These are phyloP conservation scores for Carnegiea gigantea DNA, from an alignment of 179 eudicot genomes.

Conservation along the genomic window DNA sequence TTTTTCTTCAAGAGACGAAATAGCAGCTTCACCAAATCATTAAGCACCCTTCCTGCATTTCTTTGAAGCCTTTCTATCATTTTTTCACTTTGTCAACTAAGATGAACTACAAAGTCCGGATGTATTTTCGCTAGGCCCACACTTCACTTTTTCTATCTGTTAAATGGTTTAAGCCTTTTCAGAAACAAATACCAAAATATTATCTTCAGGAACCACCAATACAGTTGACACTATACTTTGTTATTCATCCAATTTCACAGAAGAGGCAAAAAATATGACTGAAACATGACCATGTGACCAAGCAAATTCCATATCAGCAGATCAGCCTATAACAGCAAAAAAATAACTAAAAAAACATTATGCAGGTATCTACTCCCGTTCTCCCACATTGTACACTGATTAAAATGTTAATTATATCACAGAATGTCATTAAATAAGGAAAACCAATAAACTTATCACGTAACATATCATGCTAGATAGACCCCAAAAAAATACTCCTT, in stretches of 20 bases:
- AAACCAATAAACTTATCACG: not conserved
- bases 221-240: not conserved
- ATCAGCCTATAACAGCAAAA: not conserved
- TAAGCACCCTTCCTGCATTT: not conserved
- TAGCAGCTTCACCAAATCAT: not conserved
- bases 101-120: not conserved
- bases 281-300: not conserved
- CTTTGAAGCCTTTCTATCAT: not conserved
- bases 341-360: not conserved
- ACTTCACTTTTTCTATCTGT: too few species aligned
- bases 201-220: not conserved
- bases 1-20: not conserved
- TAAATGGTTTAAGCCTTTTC: too few species aligned
- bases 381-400: not conserved
- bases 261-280: slow-evolving; percentile 5
- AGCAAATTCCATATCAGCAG: not conserved
- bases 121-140: too few species aligned
- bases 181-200: too few species aligned
- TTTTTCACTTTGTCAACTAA: not conserved
- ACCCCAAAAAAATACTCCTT: not conserved
- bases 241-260: not conserved
- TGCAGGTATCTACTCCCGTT: not conserved
- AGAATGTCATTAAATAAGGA: not conserved
- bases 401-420: not conserved
- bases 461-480: not conserved